Evolutionary conservation across 2,329 filamentous ascomycete genomes (phyloP), one percentile per base, ranked within the genome.

Genomic region (Penicillium thymicola): DNA sequence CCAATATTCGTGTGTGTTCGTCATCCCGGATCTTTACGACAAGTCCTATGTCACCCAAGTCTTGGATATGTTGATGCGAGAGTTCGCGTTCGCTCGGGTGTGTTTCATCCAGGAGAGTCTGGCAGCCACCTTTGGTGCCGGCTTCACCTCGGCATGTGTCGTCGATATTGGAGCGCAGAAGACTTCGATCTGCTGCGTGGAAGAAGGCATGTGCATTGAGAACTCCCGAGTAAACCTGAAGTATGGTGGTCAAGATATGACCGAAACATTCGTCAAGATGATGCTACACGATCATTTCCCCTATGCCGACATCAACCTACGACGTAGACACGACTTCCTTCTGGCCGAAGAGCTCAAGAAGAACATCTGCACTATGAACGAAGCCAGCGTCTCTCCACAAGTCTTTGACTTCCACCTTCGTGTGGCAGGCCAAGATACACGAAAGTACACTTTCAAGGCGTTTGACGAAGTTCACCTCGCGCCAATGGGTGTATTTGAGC

Each of bases 111-210:
- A 99, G 73, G 94, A 99, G 76, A 96, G 92, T 68, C 85, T 97
- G 69, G 92, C 93, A 0, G 93, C 92, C 3, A 94, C 92, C 0
- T 99, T 96, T 71, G 94, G 94, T 13, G 94, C 93, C 4, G 94
- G 94, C 8, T 97, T 95, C 69, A 95, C 92, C 0, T 91, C 90
- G 60, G 89, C 91, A 21, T 99, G 94, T 66, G 92, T 99, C 54
- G 92, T 99, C 11, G 94, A 99, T 71, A 89, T 99, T 55, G 94
- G 94, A 13, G 93, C 94, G 0, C 92, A 97, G 71, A 99, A 99
- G 81, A 97, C 94, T 1, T 96, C 94, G 0, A 89, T 99, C 32
- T 93, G 92, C 60, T 99, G 94, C 65, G 92, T 99, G 11, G 94
- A 99, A 67, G 94, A 99, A 72, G 94, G 94, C 2, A 89, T 99